Percentiles rank a stretch among this genome's conserved stretches.
Evolutionary conservation across 1,284 basidiomycete genomes (phyloP).

Genomic region (Xerocomus minutiporus): DNA sequence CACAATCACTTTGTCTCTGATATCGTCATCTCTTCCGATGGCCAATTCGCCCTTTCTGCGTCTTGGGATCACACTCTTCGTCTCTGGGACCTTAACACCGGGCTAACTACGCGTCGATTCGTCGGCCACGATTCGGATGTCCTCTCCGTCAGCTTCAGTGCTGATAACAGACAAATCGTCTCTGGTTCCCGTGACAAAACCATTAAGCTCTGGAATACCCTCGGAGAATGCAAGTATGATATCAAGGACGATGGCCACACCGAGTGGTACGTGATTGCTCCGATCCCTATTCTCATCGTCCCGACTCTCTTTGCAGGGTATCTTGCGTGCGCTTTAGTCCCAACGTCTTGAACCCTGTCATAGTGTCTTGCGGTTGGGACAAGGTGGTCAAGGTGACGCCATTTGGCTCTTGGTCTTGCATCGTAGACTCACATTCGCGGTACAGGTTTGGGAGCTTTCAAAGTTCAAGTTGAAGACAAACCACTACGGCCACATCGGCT

Average conservation of each 20-base stretch:
- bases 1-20: slow-evolving; percentile 99
- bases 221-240: slow-evolving; percentile 99
- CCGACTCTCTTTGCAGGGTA: slow-evolving; percentile 57
- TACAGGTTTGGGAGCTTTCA: slow-evolving; percentile 97
- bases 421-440: slow-evolving; percentile 13
- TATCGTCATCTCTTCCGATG: slow-evolving; percentile 97
- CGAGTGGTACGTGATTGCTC: slow-evolving; percentile 69
- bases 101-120: slow-evolving; percentile 91
- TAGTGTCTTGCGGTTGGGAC: slow-evolving; percentile 99
- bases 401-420: slow-evolving; percentile 56
- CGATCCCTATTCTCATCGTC: background rate
- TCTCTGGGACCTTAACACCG: slow-evolving; percentile 98
- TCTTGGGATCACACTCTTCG: slow-evolving; percentile 99
- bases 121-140: slow-evolving; percentile 99
- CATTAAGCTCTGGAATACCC: slow-evolving; percentile 99
- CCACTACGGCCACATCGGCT: slow-evolving; percentile 99
- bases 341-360: slow-evolving; percentile 96
- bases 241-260: slow-evolving; percentile 98
- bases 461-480: slow-evolving; percentile 99
- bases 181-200: slow-evolving; percentile 95
- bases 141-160: slow-evolving; percentile 95
- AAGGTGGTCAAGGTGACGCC: slow-evolving; percentile 96
- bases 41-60: slow-evolving; percentile 98
- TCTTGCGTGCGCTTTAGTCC: slow-evolving; percentile 99
- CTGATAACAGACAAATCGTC: slow-evolving; percentile 98